Conservation (phyloP, 768 basidiomycete genomes). For the Tricholomella constricta region DNA sequence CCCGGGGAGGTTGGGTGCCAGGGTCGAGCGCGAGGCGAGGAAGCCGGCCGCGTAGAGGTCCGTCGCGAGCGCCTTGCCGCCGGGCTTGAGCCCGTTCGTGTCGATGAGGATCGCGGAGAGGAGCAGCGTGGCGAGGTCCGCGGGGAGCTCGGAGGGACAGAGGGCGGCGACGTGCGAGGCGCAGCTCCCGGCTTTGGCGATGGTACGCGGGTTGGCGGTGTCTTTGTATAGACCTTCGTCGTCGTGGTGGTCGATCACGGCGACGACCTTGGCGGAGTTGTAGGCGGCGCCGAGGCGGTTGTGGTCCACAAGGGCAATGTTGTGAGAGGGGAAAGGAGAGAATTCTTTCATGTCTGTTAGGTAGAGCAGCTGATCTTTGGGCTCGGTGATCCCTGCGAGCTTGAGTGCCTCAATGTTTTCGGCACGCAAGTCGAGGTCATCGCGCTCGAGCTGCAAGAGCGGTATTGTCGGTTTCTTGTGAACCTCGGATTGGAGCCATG, state of each 20-base stretch:
- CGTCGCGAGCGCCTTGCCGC: constrained; percentile 70
- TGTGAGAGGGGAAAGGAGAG: constrained; percentile 50
- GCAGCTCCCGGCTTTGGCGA: constrained; percentile 78
- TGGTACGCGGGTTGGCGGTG: constrained; percentile 64
- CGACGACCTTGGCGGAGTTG: constrained; percentile 55
- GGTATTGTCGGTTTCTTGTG: constrained; percentile 63
- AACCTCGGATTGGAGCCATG: constrained; percentile 70
- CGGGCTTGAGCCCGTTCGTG: constrained; percentile 74
- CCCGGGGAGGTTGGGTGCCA: constrained; percentile 31
- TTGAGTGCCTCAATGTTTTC: constrained; percentile 84
- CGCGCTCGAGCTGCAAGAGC: constrained; percentile 65
- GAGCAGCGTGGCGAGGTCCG: constrained; percentile 76
- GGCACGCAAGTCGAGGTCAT: constrained; percentile 76
- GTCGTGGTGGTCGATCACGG: constrained; percentile 89
- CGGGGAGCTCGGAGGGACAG: constrained; percentile 44
- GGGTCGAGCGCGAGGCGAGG: constrained; percentile 61
- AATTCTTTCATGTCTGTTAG: constrained; percentile 61
- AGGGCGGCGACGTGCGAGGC: constrained; percentile 55
- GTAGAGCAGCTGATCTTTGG: constrained; percentile 61
- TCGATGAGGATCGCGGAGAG: constrained; percentile 84
- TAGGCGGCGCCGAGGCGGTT: constrained; percentile 64
- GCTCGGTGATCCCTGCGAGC: constrained; percentile 53
- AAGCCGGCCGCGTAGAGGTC: constrained; percentile 68
- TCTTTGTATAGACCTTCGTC: constrained; percentile 75
- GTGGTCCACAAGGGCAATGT: constrained; percentile 89